These are phyloP conservation scores for Xerocomus spinulosus DNA, from an alignment of 768 basidiomycete species.

Conservation along the genomic window DNA sequence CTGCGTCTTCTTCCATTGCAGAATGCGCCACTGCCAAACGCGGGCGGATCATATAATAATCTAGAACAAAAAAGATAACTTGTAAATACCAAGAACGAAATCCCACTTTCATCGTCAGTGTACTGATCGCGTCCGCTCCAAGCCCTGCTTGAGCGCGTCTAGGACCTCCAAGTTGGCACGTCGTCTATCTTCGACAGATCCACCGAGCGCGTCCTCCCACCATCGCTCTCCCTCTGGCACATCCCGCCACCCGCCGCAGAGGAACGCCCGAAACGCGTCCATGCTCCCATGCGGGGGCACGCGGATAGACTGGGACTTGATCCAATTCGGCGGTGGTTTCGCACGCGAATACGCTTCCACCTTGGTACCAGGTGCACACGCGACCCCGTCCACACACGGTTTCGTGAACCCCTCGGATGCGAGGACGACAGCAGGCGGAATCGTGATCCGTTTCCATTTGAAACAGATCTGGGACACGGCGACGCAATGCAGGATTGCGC, in stretches of 20 bases:
- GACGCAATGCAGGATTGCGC: conserved; percentile 57
- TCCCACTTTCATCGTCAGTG: not conserved
- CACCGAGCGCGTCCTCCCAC: conserved; percentile 63
- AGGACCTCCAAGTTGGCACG: conserved; percentile 23
- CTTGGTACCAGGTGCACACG: not conserved
- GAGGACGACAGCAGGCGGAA: conserved; percentile 62
- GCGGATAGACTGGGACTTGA: conserved; percentile 21
- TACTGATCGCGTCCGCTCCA: conserved; percentile 20
- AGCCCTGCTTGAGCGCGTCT: conserved; percentile 17
- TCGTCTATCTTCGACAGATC: conserved; percentile 39
- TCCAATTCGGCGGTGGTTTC: conserved; percentile 28
- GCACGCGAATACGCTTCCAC: conserved; percentile 26
- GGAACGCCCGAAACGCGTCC: conserved; percentile 35
- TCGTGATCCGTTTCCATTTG: conserved; percentile 67
- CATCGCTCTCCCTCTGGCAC: conserved; percentile 55
- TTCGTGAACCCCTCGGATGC: conserved; percentile 53
- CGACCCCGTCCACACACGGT: conserved; percentile 7
- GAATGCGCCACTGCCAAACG: not conserved
- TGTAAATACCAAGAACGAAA: no score
- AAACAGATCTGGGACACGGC: conserved; percentile 61
- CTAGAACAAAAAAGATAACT: not conserved
- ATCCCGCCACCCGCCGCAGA: conserved; percentile 58
- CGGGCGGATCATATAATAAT: not conserved
- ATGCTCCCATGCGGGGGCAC: conserved; percentile 19
- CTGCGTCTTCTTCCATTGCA: not conserved